A percentile compares a stretch with the other conserved stretches of the same genome.
phyloP scores from a whole-genome alignment of 805 yeast species.

The Candida lessepsii region DNA sequence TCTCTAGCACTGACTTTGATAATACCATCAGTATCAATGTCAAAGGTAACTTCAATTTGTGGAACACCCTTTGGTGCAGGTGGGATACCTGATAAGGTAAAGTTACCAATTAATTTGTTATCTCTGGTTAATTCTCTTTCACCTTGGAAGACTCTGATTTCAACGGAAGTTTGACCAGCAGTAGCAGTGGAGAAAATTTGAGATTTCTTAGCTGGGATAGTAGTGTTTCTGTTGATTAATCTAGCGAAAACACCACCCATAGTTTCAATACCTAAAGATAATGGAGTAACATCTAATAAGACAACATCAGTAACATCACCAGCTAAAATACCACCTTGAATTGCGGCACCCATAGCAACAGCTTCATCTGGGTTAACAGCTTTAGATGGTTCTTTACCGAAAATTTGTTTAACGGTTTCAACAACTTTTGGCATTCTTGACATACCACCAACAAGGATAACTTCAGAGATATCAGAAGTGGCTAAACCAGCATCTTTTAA shows the following conservation, averaged over 20 bases:
- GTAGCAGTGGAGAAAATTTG: slow-evolving; percentile 96
- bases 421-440: slow-evolving; percentile 88
- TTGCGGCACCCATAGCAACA: slow-evolving; percentile 95
- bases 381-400: slow-evolving; percentile 82
- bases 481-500: slow-evolving; percentile 74
- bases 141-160: slow-evolving; percentile 98
- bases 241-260: slow-evolving; percentile 97
- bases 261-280: slow-evolving; percentile 94
- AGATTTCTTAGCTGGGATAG: slow-evolving; percentile 95
- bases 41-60: slow-evolving; percentile 91
- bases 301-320: slow-evolving; percentile 94
- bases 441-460: slow-evolving; percentile 88
- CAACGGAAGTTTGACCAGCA: slow-evolving; percentile 94
- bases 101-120: slow-evolving; percentile 96
- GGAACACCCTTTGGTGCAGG: slow-evolving; percentile 96
- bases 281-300: slow-evolving; percentile 84
- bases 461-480: slow-evolving; percentile 70
- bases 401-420: slow-evolving; percentile 70
- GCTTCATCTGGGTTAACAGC: slow-evolving; percentile 95
- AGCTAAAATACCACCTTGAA: slow-evolving; percentile 93
- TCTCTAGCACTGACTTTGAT: slow-evolving; percentile 94
- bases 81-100: slow-evolving; percentile 91
- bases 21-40: slow-evolving; percentile 96
- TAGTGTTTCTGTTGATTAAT: slow-evolving; percentile 88
- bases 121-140: slow-evolving; percentile 98